phyloP scores from a whole-genome alignment of 2,329 filamentous ascomycete species.

The Colletotrichum gloeosporioides region DNA sequence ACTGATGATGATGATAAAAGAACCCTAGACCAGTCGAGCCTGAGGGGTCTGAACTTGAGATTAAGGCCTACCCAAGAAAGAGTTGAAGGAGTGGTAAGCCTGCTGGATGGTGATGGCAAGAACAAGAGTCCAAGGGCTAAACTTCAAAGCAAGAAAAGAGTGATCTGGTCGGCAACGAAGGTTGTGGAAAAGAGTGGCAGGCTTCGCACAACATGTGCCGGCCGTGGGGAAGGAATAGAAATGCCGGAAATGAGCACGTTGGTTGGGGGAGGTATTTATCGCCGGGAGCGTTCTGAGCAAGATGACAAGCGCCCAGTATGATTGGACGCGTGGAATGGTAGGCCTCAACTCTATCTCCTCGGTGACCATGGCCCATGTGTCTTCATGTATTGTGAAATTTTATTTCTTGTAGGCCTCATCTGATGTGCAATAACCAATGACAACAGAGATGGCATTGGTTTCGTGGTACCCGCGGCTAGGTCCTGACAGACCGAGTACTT shows the following conservation, averaged over 20 bases:
- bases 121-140: neutral
- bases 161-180: neutral
- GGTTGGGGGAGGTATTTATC: neutral
- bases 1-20: neutral
- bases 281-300: neutral
- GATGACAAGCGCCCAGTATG: neutral
- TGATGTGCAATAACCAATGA: neutral
- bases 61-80: slow-evolving; percentile 4
- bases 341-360: slow-evolving; percentile 6
- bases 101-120: neutral
- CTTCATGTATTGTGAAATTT: neutral
- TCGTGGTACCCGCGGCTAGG: neutral
- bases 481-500: neutral
- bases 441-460: neutral
- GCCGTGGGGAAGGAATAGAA: slow-evolving; percentile 8
- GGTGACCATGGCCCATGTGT: neutral
- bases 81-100: neutral
- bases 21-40: slow-evolving; percentile 7
- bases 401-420: neutral
- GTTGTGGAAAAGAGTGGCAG: slow-evolving; percentile 2
- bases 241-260: neutral
- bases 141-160: neutral
- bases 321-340: neutral
- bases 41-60: slow-evolving; percentile 13
- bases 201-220: slow-evolving; percentile 22